These are phyloP conservation scores for Lepidium sativum DNA, from an alignment of 345 rosid species.

Conservation along the genomic window DNA sequence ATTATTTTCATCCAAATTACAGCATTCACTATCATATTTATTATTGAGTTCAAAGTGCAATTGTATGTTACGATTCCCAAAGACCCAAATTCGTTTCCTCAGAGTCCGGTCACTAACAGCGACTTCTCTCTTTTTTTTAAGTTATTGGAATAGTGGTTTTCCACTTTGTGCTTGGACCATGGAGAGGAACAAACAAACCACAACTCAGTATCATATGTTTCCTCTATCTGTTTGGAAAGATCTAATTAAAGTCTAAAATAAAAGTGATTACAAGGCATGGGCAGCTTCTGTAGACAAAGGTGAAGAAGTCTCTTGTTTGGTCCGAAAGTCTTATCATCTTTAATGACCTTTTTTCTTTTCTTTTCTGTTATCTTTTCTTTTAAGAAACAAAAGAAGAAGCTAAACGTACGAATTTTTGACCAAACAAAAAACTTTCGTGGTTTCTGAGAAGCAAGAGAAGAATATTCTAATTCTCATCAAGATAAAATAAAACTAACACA, in stretches of 20 bases:
- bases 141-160: neutral
- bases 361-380: neutral
- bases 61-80: conserved; percentile 1
- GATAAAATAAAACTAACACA: too few relatives aligned
- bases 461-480: too few relatives aligned
- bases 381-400: neutral
- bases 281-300: conserved; percentile 22
- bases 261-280: conserved; percentile 29
- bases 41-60: neutral
- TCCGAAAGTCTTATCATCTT: conserved; percentile 21
- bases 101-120: conserved; percentile 22
- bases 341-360: conserved; percentile 10
- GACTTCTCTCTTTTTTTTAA: conserved; percentile 5
- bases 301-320: conserved; percentile 27
- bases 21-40: neutral
- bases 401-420: neutral
- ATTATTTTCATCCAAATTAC: conserved; percentile 18
- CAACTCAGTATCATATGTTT: neutral
- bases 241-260: conserved; percentile 10
- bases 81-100: conserved; percentile 17
- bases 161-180: conserved; percentile 13
- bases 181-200: conserved; percentile 11
- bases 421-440: too few relatives aligned
- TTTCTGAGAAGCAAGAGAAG: too few relatives aligned
- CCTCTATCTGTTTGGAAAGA: neutral